Conservation (phyloP, 1,284 basidiomycete genomes). For the Clitocybe nebularis region DNA sequence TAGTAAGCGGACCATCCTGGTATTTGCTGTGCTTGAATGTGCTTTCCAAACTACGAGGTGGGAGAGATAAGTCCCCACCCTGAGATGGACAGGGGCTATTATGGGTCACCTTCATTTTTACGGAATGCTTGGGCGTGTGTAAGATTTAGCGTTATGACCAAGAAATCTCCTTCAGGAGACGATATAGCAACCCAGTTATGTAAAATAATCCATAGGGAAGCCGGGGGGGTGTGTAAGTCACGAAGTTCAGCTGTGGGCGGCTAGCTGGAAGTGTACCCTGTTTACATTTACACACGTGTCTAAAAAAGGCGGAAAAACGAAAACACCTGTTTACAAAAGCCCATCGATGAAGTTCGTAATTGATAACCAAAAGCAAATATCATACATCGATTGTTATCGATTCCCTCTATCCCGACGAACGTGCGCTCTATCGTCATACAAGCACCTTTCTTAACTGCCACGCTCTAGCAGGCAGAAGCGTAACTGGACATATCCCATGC, state of each 20-base stretch:
- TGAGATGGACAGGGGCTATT: conserved; percentile 11
- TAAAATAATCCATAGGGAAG: conserved; percentile 11
- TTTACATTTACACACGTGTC: conserved; percentile 29
- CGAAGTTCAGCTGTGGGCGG: too few species aligned
- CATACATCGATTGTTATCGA: conserved; percentile 20
- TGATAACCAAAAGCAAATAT: conserved; percentile 12
- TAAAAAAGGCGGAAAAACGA: conserved; percentile 17
- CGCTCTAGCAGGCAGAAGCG: conserved; percentile 66
- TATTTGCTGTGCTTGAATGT: conserved; percentile 94
- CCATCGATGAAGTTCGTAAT: conserved; percentile 11
- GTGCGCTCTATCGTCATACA: conserved; percentile 47
- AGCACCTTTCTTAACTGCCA: conserved; percentile 89
- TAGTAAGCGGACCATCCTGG: conserved; percentile 97
- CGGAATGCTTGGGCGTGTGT: conserved; percentile 11
- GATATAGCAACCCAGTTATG: neutral
- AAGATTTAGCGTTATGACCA: conserved; percentile 4
- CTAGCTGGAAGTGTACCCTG: neutral
- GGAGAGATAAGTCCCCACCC: conserved; percentile 11
- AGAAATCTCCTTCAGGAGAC: conserved; percentile 8
- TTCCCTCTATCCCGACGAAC: conserved; percentile 31
- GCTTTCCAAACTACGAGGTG: conserved; percentile 87
- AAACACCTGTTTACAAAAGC: conserved; percentile 1
- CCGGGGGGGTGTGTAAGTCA: too few species aligned
- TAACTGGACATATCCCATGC: conserved; percentile 83
- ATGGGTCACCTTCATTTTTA: conserved; percentile 37